These are phyloP conservation scores for Leishmania gerbilli DNA, from an alignment of 208 protist genomes.

Conservation along the genomic window DNA sequence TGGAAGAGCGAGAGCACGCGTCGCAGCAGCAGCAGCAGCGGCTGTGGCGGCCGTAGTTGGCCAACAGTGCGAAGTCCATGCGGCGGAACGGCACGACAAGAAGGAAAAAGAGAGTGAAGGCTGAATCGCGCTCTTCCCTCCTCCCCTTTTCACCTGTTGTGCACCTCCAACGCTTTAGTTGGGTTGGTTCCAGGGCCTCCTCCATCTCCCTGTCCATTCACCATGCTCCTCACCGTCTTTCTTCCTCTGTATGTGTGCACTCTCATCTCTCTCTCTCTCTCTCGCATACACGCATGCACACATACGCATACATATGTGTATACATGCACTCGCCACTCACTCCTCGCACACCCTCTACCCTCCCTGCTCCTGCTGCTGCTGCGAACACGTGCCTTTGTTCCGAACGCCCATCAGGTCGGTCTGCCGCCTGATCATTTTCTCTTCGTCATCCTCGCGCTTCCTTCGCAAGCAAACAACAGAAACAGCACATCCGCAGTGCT, in stretches of 20 bases:
- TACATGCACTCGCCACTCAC: not conserved
- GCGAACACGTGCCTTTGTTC: not conserved
- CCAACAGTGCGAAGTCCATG: not conserved
- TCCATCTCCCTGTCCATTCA: conserved; percentile 2
- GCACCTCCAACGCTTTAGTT: not conserved
- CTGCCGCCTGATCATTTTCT: not conserved
- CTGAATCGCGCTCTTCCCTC: not conserved
- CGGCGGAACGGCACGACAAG: not conserved
- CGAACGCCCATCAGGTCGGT: not conserved
- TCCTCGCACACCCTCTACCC: not conserved
- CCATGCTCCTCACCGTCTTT: not conserved
- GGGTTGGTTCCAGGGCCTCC: not conserved
- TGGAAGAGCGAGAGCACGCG: no score
- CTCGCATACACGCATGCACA: not conserved
- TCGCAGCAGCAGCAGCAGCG: not conserved
- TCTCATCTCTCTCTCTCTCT: not conserved
- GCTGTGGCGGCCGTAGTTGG: not conserved
- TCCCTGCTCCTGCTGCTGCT: not conserved
- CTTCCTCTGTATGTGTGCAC: not conserved
- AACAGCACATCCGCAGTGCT: not conserved
- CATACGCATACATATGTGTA: not conserved
- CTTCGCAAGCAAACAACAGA: not conserved
- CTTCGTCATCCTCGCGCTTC: not conserved
- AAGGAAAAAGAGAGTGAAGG: not conserved
- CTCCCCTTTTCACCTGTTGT: not conserved